Evolutionary conservation across 257 asterid species (phyloP).

Genomic region (Agastache rugosa): DNA sequence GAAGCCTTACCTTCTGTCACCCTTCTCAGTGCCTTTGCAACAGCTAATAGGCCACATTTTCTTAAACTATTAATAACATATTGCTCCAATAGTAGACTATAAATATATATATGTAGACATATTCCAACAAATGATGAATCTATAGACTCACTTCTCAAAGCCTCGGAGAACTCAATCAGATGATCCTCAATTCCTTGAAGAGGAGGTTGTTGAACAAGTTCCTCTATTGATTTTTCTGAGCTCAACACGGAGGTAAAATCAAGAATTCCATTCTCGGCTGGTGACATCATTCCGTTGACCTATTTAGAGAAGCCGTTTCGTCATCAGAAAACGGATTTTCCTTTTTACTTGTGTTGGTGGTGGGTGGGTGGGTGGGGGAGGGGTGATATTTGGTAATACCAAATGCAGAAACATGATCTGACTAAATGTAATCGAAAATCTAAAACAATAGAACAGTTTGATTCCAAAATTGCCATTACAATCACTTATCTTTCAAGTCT

Average conservation of each 20-base stretch:
- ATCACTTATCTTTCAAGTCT: background rate
- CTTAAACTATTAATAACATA: conserved; percentile 16
- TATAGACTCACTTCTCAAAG: conserved; percentile 69
- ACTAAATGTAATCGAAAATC: background rate
- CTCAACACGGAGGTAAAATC: conserved; percentile 52
- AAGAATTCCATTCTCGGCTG: conserved; percentile 55
- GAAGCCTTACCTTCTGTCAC: conserved; percentile 87
- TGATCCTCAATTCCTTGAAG: conserved; percentile 81
- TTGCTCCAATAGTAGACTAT: background rate
- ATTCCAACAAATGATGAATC: background rate
- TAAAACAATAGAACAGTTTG: background rate
- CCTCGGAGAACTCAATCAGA: conserved; percentile 85
- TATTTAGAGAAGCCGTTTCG: conserved; percentile 34
- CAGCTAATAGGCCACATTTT: conserved; percentile 54
- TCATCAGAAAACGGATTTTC: background rate
- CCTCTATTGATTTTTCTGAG: conserved; percentile 68
- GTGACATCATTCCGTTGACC: conserved; percentile 53
- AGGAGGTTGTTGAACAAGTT: conserved; percentile 68
- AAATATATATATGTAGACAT: background rate
- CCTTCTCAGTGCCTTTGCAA: conserved; percentile 75
- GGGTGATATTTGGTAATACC: background rate
- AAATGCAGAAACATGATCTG: background rate
- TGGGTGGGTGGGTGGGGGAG: no score
- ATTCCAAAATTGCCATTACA: conserved; percentile 9
- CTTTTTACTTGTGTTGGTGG: background rate